Evolutionary conservation across 345 rosid genomes (phyloP).

Genomic region (Hirschfeldia incana): DNA sequence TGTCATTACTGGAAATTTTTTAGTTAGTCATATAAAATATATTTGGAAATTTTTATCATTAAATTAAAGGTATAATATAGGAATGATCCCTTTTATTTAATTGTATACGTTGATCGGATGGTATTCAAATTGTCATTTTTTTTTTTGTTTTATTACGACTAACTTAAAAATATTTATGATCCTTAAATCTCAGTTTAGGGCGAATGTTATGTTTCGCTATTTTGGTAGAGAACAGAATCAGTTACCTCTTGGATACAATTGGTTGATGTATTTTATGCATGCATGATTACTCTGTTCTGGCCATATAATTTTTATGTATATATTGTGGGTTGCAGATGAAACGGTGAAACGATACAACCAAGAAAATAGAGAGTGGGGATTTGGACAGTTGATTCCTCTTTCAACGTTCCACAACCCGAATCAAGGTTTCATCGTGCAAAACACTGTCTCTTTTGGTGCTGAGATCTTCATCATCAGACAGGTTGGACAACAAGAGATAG

Average conservation of each 20-base stretch:
- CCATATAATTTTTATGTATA: not conserved
- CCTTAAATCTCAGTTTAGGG: too few species aligned
- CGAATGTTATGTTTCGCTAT: too few species aligned
- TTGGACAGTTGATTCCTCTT: constrained; percentile 25
- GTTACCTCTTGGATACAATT: not conserved
- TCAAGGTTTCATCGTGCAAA: constrained; percentile 29
- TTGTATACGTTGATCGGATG: too few species aligned
- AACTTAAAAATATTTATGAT: too few species aligned
- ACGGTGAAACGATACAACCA: constrained; percentile 25
- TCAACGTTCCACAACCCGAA: constrained; percentile 27
- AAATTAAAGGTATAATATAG: too few species aligned
- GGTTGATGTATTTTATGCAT: not conserved
- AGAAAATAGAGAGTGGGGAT: constrained; percentile 41
- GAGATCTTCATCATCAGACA: constrained; percentile 39
- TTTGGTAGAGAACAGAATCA: too few species aligned
- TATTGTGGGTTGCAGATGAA: constrained; percentile 33
- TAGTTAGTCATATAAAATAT: too few species aligned
- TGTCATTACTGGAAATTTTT: too few species aligned
- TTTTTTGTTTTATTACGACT: too few species aligned
- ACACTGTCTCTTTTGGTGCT: constrained; percentile 45
- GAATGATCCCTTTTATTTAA: too few species aligned
- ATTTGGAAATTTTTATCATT: too few species aligned
- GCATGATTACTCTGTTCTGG: not conserved
- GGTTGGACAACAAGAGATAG: constrained; percentile 13
- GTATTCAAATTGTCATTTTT: too few species aligned